Base-by-base conservation (phyloP, 2,329 filamentous ascomycete species). In the Helicocarpus griseus region DNA sequence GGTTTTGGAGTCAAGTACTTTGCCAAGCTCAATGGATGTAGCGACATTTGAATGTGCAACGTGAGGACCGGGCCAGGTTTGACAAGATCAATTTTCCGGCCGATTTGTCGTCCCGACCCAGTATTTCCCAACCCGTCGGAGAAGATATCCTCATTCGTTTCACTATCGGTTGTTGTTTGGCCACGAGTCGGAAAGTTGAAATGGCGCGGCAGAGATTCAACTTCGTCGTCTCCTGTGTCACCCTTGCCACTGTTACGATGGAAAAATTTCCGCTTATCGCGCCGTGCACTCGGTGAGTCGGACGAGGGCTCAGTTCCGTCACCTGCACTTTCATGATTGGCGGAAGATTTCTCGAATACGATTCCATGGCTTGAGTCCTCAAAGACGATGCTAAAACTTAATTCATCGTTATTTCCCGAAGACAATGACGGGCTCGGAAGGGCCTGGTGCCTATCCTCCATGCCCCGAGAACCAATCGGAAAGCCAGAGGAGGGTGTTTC, bases 11-110 rank as follows among this genome's bases (percentile, higher is more conserved):
- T 75, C 4, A 86, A 63, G 58, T 80, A 85, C 1, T 78, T 76
- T 7, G 77, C 74, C 9, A 86, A 70, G 1, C 80, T 83, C 49
- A 82, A 72, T 0, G 81, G 80, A 61, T 83, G 80, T 2, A 82
- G 70, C 4, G 78, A 79, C 81, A 85, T 85, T 60, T 85, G 82
- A n/a, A 85, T 80, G 61, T 84, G 81, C 7, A 85, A 69, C 4
- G 77, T 76, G 9, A 82, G 60, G 19, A 67, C 63, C 22, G 64
- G 68, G 4, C 62, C 57, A 36, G 47, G 45, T 1, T 53, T 44
- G 7, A 66, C 62, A 22, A 60, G 53, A 2, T 58, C 54, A 31
- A 61, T 52, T 41, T 59, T 59, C 36, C 53, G 56, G 49, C 62
- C 60, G 29, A 66, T 51, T 57, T 65, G 64, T 35, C 65, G 55